These are phyloP conservation scores for Leishmania mexicana DNA, from an alignment of 208 protist genomes.

Conservation along the genomic window DNA sequence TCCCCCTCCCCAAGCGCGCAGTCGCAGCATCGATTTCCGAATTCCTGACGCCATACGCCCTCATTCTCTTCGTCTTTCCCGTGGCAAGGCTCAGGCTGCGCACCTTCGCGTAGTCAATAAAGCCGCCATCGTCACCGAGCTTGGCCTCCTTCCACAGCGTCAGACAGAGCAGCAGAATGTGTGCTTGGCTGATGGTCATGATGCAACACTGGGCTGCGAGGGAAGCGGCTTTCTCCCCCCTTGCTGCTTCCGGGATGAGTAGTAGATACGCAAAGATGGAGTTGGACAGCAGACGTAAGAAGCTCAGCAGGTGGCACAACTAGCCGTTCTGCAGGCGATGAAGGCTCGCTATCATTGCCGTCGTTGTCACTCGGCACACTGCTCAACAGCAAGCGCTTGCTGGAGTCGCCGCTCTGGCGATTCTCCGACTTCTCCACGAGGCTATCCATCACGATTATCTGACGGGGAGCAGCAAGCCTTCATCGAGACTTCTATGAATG, in stretches of 20 bases:
- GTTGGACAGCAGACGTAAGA: constrained; percentile 23
- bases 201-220: constrained; percentile 26
- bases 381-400: too few species aligned
- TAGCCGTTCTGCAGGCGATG: too few species aligned
- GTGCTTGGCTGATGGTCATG: constrained; percentile 26
- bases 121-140: constrained; percentile 1
- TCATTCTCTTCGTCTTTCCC: too few species aligned
- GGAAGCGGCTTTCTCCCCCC: constrained; percentile 10
- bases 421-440: too few species aligned
- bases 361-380: too few species aligned
- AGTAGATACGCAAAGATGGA: constrained; percentile 24
- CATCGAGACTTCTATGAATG: not conserved
- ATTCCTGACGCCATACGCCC: not conserved
- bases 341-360: too few species aligned
- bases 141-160: constrained; percentile 20
- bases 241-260: not conserved
- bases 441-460: too few species aligned
- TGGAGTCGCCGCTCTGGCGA: too few species aligned
- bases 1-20: too few species aligned
- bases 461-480: too few species aligned
- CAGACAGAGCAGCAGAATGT: constrained; percentile 27
- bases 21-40: too few species aligned
- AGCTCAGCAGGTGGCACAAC: constrained; percentile 11
- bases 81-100: not conserved
- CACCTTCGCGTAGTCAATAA: constrained; percentile 2